phyloP scores from a whole-genome alignment of 2,329 filamentous ascomycete genomes.

The Xylaria sp. region DNA sequence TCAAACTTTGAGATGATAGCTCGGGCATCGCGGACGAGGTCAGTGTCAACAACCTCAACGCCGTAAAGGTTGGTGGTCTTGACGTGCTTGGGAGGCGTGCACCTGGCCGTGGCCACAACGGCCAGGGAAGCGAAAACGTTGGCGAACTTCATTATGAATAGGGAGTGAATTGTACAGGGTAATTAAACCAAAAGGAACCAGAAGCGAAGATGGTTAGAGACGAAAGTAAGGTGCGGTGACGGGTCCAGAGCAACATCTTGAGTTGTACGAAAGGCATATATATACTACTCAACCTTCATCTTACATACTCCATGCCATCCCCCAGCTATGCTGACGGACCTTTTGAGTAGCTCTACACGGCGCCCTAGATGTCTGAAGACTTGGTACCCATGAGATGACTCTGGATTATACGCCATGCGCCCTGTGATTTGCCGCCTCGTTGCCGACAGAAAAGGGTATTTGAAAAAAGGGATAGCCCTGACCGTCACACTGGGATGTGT shows the following conservation, averaged over 20 bases:
- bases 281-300: not conserved
- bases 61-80: constrained; percentile 30
- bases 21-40: constrained; percentile 36
- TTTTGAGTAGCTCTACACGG: constrained; percentile 9
- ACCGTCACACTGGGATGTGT: not conserved
- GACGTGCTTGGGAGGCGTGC: constrained; percentile 14
- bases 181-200: constrained; percentile 1
- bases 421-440: not conserved
- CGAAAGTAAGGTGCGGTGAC: constrained; percentile 9
- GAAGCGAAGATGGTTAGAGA: not conserved
- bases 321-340: constrained; percentile 23
- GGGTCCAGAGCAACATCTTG: constrained; percentile 11
- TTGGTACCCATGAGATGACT: constrained; percentile 19
- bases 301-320: constrained; percentile 3
- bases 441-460: constrained; percentile 10
- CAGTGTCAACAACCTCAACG: constrained; percentile 36
- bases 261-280: constrained; percentile 10
- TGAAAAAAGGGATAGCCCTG: constrained; percentile 10
- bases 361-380: not conserved
- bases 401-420: constrained; percentile 9
- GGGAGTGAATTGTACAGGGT: constrained; percentile 14
- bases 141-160: constrained; percentile 33
- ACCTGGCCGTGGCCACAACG: constrained; percentile 16
- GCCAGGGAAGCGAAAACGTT: constrained; percentile 21
- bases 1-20: constrained; percentile 31